Evolutionary conservation across 108 stramenopile species (phyloP).

Genomic region (Pelagomonas calceolata): DNA sequence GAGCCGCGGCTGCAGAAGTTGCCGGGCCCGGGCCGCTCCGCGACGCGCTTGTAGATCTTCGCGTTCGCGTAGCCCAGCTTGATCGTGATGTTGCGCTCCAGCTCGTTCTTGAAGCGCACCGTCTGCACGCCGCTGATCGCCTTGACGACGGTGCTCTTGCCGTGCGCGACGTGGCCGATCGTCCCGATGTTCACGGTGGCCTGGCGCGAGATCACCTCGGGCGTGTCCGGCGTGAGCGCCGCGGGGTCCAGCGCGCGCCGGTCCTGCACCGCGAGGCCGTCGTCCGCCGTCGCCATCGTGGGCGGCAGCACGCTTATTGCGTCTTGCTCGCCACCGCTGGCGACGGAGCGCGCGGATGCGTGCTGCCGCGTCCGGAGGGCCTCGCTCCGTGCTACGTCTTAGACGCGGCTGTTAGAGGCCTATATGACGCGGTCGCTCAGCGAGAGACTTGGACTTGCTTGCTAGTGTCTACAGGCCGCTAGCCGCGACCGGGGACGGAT

Average conservation of each 20-base stretch:
- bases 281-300: too few species aligned
- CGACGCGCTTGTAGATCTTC: constrained; percentile 90
- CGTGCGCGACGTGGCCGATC: constrained; percentile 99
- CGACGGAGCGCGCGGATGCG: too few species aligned
- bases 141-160: constrained; percentile 80
- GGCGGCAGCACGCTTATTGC: too few species aligned
- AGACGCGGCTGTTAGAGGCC: too few species aligned
- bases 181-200: constrained; percentile 99
- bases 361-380: too few species aligned
- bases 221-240: constrained; percentile 41
- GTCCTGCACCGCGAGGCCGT: constrained; percentile 14
- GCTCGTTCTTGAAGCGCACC: constrained; percentile 98
- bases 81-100: constrained; percentile 99
- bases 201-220: constrained; percentile 80
- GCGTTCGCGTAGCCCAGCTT: constrained; percentile 99
- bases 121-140: constrained; percentile 97
- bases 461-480: too few species aligned
- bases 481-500: too few species aligned
- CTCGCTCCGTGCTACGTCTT: too few species aligned
- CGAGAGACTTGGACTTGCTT: too few species aligned
- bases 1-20: constrained; percentile 72
- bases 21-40: constrained; percentile 28
- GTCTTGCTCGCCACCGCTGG: too few species aligned
- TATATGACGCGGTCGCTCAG: too few species aligned
- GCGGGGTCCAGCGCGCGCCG: constrained; percentile 23